Evolutionary conservation across 2,329 filamentous ascomycete genomes (phyloP).

Genomic region (Clonostachys rosea): DNA sequence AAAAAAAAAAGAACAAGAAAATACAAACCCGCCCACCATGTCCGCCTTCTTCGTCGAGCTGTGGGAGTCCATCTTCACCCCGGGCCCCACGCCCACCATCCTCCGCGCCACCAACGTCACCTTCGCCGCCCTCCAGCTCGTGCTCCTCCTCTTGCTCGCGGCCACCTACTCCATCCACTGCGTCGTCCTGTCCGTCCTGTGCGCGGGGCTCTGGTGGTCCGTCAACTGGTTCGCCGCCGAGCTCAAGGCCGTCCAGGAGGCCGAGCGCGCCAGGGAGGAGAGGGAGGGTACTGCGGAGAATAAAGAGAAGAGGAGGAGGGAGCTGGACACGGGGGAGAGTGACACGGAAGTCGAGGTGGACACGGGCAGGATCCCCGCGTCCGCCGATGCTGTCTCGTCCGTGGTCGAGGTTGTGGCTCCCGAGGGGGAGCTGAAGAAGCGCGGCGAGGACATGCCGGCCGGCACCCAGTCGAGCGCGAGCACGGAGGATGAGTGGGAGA

Average conservation of each 20-base stretch:
- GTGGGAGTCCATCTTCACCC: conserved; percentile 90
- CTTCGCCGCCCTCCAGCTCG: conserved; percentile 78
- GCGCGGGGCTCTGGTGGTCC: conserved; percentile 80
- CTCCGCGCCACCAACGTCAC: conserved; percentile 85
- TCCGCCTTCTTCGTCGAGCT: conserved; percentile 67
- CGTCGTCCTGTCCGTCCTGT: conserved; percentile 72
- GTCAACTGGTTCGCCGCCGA: conserved; percentile 95
- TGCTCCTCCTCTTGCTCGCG: conserved; percentile 71
- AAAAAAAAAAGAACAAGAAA: neutral
- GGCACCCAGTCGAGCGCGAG: conserved; percentile 57
- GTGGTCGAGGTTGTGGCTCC: conserved; percentile 37
- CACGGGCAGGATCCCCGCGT: conserved; percentile 2
- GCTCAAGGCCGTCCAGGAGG: conserved; percentile 38
- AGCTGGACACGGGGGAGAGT: conserved; percentile 19
- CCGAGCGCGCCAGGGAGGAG: conserved; percentile 30
- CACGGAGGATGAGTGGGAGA: conserved; percentile 97
- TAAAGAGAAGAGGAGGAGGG: conserved; percentile 19
- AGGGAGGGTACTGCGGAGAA: conserved; percentile 16
- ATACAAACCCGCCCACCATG: conserved; percentile 29
- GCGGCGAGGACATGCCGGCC: conserved; percentile 25
- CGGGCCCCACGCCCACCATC: conserved; percentile 83
- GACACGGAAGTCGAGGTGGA: conserved; percentile 39
- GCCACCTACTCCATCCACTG: conserved; percentile 90
- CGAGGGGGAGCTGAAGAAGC: conserved; percentile 44
- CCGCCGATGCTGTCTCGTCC: conserved; percentile 9